phyloP scores from a whole-genome alignment of 495 filamentous ascomycete species.

The Rhypophila decipiens region DNA sequence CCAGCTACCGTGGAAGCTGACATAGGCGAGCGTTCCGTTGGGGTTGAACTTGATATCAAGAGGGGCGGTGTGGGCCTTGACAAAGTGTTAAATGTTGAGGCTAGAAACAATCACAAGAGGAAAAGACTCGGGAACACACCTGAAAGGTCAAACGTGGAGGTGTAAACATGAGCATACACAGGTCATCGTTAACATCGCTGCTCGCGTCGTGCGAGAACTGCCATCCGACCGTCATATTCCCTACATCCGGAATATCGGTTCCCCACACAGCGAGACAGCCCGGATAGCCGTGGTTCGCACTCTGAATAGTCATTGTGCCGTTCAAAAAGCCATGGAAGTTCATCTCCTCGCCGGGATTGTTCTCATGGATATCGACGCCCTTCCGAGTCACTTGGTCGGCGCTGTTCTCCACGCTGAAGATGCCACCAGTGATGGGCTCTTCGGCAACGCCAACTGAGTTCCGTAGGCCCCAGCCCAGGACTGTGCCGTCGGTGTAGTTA shows the following conservation, averaged over 20 bases:
- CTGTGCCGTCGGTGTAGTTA: slow-evolving; percentile 41
- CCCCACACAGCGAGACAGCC: slow-evolving; percentile 60
- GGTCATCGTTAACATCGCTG: slow-evolving; percentile 34
- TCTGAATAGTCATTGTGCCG: slow-evolving; percentile 24
- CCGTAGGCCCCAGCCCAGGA: slow-evolving; percentile 65
- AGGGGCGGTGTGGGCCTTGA: slow-evolving; percentile 51
- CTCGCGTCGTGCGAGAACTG: slow-evolving; percentile 30
- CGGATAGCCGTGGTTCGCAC: slow-evolving; percentile 62
- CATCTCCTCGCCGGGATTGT: slow-evolving; percentile 71
- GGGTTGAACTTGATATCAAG: slow-evolving; percentile 52
- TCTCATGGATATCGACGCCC: slow-evolving; percentile 53
- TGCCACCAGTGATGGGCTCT: slow-evolving; percentile 43
- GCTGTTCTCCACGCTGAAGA: slow-evolving; percentile 70
- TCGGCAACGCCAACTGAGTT: slow-evolving; percentile 63
- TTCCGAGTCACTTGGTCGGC: slow-evolving; percentile 54
- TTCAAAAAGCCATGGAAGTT: slow-evolving; percentile 63
- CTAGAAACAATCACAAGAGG: neutral
- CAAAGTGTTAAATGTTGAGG: slow-evolving; percentile 6
- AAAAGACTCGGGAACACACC: neutral
- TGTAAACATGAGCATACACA: slow-evolving; percentile 33
- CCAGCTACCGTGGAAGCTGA: slow-evolving; percentile 46
- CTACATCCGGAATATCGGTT: slow-evolving; percentile 23
- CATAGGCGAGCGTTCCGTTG: slow-evolving; percentile 22
- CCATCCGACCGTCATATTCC: slow-evolving; percentile 23
- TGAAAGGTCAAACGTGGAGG: slow-evolving; percentile 48